Percentiles rank a stretch among this genome's conserved stretches.
Evolutionary conservation across 2,329 filamentous ascomycete genomes (phyloP).

Genomic region (Pseudogymnoascus sp.): DNA sequence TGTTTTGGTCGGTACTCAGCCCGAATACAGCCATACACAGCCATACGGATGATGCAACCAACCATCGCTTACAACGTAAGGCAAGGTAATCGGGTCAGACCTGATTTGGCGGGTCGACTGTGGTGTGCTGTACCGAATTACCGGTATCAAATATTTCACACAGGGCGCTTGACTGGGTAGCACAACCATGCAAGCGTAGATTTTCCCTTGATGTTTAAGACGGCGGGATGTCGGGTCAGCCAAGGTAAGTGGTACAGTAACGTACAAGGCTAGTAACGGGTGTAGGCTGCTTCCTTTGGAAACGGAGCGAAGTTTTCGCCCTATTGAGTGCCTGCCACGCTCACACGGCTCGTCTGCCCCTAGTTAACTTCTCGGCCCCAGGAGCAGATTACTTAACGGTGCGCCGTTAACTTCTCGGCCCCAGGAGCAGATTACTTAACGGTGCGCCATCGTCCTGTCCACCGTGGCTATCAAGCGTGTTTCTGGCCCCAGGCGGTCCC

Average conservation of each 20-base stretch:
- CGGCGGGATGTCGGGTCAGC: conserved; percentile 1
- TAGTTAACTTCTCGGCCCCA: background rate
- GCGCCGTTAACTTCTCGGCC: background rate
- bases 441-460: background rate
- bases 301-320: background rate
- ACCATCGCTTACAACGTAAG: background rate
- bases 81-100: conserved; percentile 2
- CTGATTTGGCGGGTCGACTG: conserved; percentile 1
- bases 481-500: background rate
- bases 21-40: background rate
- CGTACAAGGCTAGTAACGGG: conserved; percentile 3
- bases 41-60: conserved; percentile 1
- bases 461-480: background rate
- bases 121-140: conserved; percentile 7
- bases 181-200: conserved; percentile 5
- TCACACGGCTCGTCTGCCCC: background rate
- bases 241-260: conserved; percentile 1
- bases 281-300: conserved; percentile 4
- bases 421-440: conserved; percentile 1
- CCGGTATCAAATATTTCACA: conserved; percentile 4
- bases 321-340: background rate
- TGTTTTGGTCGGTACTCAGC: background rate
- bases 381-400: background rate
- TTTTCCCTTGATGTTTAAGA: conserved; percentile 4
- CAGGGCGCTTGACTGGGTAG: background rate